Conservation (phyloP, 75 land plant genomes). For the Cupressus sempervirens region DNA sequence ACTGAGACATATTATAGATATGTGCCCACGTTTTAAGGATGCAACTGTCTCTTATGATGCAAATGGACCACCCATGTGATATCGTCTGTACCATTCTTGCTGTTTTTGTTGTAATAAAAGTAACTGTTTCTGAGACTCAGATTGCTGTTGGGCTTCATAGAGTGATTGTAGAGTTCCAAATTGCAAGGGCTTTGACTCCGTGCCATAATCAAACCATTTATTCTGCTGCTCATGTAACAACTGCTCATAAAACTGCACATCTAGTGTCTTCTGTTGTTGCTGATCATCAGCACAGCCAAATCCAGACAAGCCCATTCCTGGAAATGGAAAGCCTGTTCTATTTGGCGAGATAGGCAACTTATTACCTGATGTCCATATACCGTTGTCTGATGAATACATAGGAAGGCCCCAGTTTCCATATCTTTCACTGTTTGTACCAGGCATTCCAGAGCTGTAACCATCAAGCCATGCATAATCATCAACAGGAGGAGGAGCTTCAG, state of each 20-base stretch:
- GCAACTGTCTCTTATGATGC: not conserved
- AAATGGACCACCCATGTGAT: not conserved
- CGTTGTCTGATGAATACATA: constrained; percentile 7
- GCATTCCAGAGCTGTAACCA: constrained; percentile 30
- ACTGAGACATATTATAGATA: not conserved
- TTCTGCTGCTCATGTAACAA: not conserved
- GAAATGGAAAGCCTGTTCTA: not conserved
- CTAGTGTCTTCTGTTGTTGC: not conserved
- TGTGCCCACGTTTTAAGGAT: not conserved
- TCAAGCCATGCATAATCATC: constrained; percentile 89
- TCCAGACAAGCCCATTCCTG: constrained; percentile 1
- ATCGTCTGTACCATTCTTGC: not conserved
- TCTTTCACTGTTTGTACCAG: not conserved
- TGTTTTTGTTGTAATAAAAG: not conserved
- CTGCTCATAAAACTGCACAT: not conserved
- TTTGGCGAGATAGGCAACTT: not conserved
- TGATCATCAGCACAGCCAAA: not conserved
- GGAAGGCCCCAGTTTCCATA: constrained; percentile 2
- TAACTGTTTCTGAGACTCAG: not conserved
- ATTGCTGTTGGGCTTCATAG: constrained; percentile 5
- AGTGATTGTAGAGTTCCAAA: not conserved
- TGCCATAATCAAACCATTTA: constrained; percentile 3
- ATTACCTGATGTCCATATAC: not conserved
- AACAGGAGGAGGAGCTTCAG: constrained; percentile 15
- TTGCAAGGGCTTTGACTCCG: not conserved